phyloP scores from a whole-genome alignment of 2,329 filamentous ascomycete species.

The Helotiales sp. region DNA sequence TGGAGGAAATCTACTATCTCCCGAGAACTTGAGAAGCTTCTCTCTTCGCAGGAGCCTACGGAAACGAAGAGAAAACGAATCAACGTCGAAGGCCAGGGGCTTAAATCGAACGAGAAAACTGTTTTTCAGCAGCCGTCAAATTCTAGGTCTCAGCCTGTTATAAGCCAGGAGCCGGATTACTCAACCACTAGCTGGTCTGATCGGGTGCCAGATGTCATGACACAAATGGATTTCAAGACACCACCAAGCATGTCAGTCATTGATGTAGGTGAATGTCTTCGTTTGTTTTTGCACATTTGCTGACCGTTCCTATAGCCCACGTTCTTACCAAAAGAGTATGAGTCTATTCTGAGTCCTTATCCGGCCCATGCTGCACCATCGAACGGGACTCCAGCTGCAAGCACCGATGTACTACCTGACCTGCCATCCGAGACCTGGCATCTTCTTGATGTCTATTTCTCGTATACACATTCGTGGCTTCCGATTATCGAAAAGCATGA shows the following conservation, averaged over 20 bases:
- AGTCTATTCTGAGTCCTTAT: constrained; percentile 33
- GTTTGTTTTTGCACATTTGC: background rate
- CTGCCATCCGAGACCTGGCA: constrained; percentile 43
- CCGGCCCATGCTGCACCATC: constrained; percentile 16
- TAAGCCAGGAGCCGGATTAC: constrained; percentile 4
- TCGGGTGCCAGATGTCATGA: constrained; percentile 1
- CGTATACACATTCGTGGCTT: constrained; percentile 78
- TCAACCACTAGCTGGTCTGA: constrained; percentile 14
- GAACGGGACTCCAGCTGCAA: constrained; percentile 18
- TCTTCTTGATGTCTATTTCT: constrained; percentile 74
- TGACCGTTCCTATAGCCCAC: background rate
- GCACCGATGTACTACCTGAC: constrained; percentile 28
- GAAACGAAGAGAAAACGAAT: constrained; percentile 38
- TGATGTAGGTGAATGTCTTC: constrained; percentile 11
- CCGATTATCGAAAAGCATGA: constrained; percentile 71
- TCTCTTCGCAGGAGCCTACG: constrained; percentile 38
- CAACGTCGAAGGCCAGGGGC: constrained; percentile 31
- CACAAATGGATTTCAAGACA: constrained; percentile 10
- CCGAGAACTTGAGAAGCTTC: constrained; percentile 40
- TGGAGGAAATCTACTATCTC: constrained; percentile 43
- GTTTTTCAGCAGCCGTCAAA: background rate
- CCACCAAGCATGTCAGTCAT: constrained; percentile 4
- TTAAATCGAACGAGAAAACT: constrained; percentile 11
- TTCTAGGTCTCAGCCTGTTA: background rate
- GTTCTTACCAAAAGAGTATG: constrained; percentile 15